A percentile compares a stretch with the other conserved stretches of the same genome.
These are phyloP conservation scores for Colletotrichum karsti DNA, from an alignment of 2,329 filamentous ascomycete species.

Conservation along the genomic window DNA sequence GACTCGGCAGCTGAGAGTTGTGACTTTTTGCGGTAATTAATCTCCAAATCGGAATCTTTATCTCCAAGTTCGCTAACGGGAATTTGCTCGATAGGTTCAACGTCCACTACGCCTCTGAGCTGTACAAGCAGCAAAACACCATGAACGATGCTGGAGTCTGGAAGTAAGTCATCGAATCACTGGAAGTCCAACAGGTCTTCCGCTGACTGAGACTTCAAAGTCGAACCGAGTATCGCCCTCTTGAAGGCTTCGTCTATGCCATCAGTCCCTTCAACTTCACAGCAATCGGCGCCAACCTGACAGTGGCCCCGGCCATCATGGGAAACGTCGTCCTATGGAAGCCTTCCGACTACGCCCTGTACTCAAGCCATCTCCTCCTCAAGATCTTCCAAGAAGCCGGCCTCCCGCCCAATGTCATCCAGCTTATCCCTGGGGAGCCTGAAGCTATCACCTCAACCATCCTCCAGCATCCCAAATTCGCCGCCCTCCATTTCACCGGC, in stretches of 20 bases:
- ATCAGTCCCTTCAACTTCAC: slow-evolving; percentile 98
- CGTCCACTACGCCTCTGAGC: slow-evolving; percentile 90
- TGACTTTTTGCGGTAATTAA: slow-evolving; percentile 77
- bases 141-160: slow-evolving; percentile 87
- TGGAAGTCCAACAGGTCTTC: neutral
- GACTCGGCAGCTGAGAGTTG: slow-evolving; percentile 93
- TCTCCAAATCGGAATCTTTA: neutral
- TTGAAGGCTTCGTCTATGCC: slow-evolving; percentile 97
- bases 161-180: slow-evolving; percentile 60
- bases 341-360: slow-evolving; percentile 85
- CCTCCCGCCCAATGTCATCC: slow-evolving; percentile 87
- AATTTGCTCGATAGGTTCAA: slow-evolving; percentile 67
- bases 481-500: slow-evolving; percentile 94
- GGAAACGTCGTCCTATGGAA: slow-evolving; percentile 98
- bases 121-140: slow-evolving; percentile 86
- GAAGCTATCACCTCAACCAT: slow-evolving; percentile 82
- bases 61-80: neutral
- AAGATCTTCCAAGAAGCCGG: slow-evolving; percentile 91
- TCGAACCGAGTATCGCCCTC: slow-evolving; percentile 86
- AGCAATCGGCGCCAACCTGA: slow-evolving; percentile 88
- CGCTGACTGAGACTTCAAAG: rapidly evolving
- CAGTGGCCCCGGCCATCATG: slow-evolving; percentile 83
- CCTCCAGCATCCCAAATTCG: slow-evolving; percentile 81
- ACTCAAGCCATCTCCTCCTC: slow-evolving; percentile 91
- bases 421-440: slow-evolving; percentile 91